Conservation (phyloP, 331 rosid species). For the Malus hybrid region DNA sequence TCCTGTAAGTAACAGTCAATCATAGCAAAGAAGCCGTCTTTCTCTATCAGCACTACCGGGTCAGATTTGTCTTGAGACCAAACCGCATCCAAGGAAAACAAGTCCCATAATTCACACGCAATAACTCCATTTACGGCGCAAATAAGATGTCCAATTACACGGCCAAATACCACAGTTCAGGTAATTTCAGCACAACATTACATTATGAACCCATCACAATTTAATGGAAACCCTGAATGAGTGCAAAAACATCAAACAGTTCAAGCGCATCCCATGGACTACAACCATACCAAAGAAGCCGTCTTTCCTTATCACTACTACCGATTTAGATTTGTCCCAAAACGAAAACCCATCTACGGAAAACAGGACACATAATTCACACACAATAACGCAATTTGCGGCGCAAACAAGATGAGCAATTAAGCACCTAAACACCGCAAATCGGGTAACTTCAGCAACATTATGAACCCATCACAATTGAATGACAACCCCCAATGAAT, state of each 20-base stretch:
- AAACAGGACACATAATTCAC: neutral
- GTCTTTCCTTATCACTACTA: too few species aligned
- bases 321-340: too few species aligned
- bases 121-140: neutral
- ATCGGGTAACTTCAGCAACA: too few species aligned
- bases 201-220: neutral
- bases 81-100: neutral
- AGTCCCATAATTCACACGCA: neutral
- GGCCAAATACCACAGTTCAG: neutral
- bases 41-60: neutral
- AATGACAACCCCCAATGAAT: neutral
- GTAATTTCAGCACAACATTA: neutral
- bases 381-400: neutral
- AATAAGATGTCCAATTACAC: neutral
- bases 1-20: neutral
- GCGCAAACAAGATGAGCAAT: neutral
- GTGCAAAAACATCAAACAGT: neutral
- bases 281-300: too few species aligned
- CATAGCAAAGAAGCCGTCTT: neutral
- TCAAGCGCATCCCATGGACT: too few species aligned
- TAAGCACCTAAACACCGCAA: neutral
- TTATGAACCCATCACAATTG: neutral
- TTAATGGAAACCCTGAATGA: neutral
- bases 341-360: too few species aligned
- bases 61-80: neutral